Evolutionary conservation across 2,329 filamentous ascomycete genomes (phyloP).

Genomic region (Cladophialophora immunda): DNA sequence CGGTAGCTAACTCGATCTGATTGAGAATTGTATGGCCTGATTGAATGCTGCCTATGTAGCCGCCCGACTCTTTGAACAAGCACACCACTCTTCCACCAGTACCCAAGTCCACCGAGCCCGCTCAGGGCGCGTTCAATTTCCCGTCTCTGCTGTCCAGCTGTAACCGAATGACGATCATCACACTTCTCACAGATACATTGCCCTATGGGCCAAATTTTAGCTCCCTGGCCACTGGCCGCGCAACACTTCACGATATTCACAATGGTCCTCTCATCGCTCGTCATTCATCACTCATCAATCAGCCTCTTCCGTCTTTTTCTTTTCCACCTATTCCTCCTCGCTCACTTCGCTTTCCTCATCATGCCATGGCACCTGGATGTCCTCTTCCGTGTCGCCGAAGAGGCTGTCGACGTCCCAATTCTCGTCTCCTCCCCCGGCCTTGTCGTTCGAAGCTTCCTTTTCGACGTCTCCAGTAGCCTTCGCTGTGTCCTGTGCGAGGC

Average conservation of each 20-base stretch:
- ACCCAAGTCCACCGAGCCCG: background rate
- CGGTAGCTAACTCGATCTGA: background rate
- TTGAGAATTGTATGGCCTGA: background rate
- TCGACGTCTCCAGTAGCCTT: background rate
- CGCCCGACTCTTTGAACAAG: background rate
- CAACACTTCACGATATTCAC: too few species aligned
- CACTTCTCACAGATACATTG: background rate
- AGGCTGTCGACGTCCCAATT: background rate
- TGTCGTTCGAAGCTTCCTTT: background rate
- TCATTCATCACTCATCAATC: background rate
- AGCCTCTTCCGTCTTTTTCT: background rate
- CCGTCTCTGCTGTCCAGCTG: background rate
- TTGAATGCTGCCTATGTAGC: background rate
- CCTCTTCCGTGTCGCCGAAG: background rate
- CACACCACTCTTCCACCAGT: background rate
- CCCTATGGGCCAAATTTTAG: background rate
- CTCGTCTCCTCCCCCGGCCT: background rate
- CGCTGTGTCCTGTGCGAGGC: background rate
- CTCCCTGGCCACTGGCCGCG: background rate
- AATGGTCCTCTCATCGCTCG: background rate
- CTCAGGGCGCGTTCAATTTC: background rate
- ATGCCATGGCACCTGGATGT: background rate
- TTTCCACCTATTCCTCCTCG: constrained; percentile 13
- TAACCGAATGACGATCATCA: background rate
- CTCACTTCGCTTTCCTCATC: constrained; percentile 17